Percentiles rank a stretch among this genome's conserved stretches.
Evolutionary conservation across 2,329 filamentous ascomycete species (phyloP).

Genomic region (Paraphaeosphaeria minitans): DNA sequence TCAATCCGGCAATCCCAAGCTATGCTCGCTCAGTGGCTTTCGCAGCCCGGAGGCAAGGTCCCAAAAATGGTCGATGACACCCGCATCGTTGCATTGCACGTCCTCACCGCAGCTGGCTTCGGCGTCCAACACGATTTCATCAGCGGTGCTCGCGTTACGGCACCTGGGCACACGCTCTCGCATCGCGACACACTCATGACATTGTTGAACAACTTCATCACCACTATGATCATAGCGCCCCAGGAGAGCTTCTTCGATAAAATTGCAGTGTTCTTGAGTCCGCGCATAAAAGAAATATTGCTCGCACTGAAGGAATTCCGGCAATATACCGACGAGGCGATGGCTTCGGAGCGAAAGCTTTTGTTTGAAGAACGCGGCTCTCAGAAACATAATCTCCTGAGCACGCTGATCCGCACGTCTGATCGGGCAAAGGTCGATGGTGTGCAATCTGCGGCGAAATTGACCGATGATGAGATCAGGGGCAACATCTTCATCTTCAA

Average conservation of each 20-base stretch:
- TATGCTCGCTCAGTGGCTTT: conserved; percentile 27
- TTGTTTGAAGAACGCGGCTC: neutral
- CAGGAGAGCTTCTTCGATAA: conserved; percentile 16
- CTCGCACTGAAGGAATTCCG: conserved; percentile 23
- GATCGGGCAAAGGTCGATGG: conserved; percentile 13
- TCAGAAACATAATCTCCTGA: conserved; percentile 33
- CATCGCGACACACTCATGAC: conserved; percentile 30
- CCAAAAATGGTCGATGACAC: conserved; percentile 38
- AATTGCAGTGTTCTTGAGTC: conserved; percentile 25
- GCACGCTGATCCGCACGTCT: conserved; percentile 30
- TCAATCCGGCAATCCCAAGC: conserved; percentile 60
- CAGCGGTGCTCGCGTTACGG: conserved; percentile 15
- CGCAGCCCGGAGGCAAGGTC: conserved; percentile 28
- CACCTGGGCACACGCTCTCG: conserved; percentile 20
- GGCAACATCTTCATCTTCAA: conserved; percentile 42
- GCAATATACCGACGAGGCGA: conserved; percentile 28
- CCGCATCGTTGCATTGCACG: conserved; percentile 44
- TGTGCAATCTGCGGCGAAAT: neutral
- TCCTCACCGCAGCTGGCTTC: conserved; percentile 47
- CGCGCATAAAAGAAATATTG: conserved; percentile 22
- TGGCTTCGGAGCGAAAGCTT: conserved; percentile 19
- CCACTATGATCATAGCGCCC: conserved; percentile 16
- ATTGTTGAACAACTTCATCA: conserved; percentile 34
- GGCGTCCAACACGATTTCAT: conserved; percentile 33
- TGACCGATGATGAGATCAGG: conserved; percentile 30